Percentiles rank a stretch among this genome's conserved stretches.
Conservation (phyloP, 169 alveolate species). For the Cyclospora cayetanensis region DNA sequence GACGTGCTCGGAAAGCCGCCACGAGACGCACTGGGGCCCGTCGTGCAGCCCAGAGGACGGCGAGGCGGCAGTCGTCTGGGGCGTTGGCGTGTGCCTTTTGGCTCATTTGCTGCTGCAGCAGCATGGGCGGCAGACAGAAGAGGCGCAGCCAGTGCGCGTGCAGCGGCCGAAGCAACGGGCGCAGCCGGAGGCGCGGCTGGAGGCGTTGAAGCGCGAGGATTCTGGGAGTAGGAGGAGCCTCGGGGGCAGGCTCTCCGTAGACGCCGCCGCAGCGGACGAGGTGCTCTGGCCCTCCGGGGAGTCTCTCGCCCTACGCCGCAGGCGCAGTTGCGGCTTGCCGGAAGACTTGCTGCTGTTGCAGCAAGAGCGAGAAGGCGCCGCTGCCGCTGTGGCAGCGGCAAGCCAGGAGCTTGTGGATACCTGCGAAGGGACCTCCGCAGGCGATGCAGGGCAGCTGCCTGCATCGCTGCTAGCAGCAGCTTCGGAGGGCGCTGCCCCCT, state of each 20-base stretch:
- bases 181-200: neutral
- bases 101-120: conserved; percentile 1
- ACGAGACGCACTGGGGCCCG: neutral
- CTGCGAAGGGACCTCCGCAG: neutral
- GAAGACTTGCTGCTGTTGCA: neutral
- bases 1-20: neutral
- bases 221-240: neutral
- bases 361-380: neutral
- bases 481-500: neutral
- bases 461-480: neutral
- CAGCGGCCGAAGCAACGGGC: neutral
- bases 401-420: neutral
- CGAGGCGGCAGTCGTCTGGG: neutral
- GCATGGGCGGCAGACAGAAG: neutral
- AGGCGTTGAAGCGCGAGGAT: neutral
- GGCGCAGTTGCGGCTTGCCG: neutral
- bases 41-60: neutral
- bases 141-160: neutral
- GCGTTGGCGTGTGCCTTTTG: neutral
- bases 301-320: neutral
- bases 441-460: neutral
- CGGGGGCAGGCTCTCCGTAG: neutral
- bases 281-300: neutral
- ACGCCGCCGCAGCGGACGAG: neutral
- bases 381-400: conserved; percentile 7